phyloP scores from a whole-genome alignment of 1,139 yeast species.

The Diutina mesorugosa region DNA sequence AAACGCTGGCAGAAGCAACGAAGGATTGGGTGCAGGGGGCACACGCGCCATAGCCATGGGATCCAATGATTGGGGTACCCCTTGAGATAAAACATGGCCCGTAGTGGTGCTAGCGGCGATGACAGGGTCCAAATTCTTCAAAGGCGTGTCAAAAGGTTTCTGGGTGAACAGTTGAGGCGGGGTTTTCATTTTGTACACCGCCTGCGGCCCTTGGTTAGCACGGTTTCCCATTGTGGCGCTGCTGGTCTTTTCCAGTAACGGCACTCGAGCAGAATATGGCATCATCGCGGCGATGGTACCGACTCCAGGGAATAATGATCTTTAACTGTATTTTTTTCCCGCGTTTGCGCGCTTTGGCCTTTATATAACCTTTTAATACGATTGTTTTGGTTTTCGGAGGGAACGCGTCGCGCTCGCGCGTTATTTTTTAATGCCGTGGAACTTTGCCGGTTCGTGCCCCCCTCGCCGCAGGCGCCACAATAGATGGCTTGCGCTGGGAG shows the following conservation, averaged over 20 bases:
- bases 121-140: neutral
- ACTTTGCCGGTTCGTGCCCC: neutral
- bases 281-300: neutral
- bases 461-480: neutral
- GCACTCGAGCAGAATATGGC: conserved; percentile 1
- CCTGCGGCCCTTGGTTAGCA: neutral
- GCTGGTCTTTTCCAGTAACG: conserved; percentile 1
- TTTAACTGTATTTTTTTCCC: neutral
- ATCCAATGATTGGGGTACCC: neutral
- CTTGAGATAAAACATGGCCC: neutral
- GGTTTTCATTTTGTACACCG: neutral
- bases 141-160: neutral
- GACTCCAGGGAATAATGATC: neutral
- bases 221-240: neutral
- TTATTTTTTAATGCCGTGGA: neutral
- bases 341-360: neutral
- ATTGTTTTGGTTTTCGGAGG: neutral
- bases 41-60: neutral
- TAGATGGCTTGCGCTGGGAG: neutral
- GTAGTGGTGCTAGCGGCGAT: neutral
- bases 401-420: neutral
- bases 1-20: conserved; percentile 1
- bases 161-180: neutral
- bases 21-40: neutral
- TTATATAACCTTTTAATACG: neutral